Conservation (phyloP, 208 protist species). For the Acanthamoeba sp. region DNA sequence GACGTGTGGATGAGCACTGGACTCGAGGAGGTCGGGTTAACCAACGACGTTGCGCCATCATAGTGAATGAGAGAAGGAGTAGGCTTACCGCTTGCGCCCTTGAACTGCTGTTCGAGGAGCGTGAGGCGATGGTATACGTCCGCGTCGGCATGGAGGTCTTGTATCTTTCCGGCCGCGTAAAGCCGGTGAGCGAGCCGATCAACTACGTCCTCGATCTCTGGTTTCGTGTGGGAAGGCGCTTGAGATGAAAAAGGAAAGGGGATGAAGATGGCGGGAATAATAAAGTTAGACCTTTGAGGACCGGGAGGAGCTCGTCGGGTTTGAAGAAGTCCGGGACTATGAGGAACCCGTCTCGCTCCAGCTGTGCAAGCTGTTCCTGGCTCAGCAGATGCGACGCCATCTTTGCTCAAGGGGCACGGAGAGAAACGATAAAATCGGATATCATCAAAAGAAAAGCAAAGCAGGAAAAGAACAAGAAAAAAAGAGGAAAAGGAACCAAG, state of each 20-base stretch:
- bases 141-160: not conserved
- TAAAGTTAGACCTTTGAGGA: not conserved
- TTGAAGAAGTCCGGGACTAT: not conserved
- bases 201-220: not conserved
- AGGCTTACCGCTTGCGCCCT: not conserved
- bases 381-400: not conserved
- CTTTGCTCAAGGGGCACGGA: too few relatives aligned
- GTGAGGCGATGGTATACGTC: constrained; percentile 38
- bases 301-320: not conserved
- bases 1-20: constrained; percentile 34
- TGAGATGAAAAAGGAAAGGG: not conserved
- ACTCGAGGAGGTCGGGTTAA: too few relatives aligned
- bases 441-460: not conserved
- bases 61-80: not conserved
- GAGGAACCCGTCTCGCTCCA: constrained; percentile 12
- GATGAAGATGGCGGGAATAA: not conserved
- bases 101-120: constrained; percentile 22
- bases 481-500: not conserved
- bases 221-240: too few relatives aligned
- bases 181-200: not conserved
- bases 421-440: too few relatives aligned
- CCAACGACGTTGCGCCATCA: too few relatives aligned
- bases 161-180: not conserved
- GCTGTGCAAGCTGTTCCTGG: not conserved
- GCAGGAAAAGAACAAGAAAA: not conserved